These are phyloP conservation scores for Asterochloris sp. DNA, from an alignment of 139 green algal genomes.

Conservation along the genomic window DNA sequence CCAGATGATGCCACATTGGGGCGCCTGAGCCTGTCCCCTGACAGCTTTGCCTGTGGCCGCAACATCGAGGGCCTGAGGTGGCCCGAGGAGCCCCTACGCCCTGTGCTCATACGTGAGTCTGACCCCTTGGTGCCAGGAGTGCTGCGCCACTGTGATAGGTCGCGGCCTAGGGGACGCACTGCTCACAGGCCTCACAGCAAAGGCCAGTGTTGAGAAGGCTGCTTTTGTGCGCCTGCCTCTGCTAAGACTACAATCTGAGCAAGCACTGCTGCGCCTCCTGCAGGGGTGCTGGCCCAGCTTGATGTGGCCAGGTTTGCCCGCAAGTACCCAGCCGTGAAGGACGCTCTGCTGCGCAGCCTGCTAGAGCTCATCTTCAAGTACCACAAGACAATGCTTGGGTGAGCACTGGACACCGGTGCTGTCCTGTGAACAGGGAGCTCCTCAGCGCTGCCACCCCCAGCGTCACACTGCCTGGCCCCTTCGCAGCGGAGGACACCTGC, in stretches of 20 bases:
- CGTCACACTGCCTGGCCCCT: background rate
- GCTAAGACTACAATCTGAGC: background rate
- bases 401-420: background rate
- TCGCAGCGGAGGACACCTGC: background rate
- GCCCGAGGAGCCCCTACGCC: conserved; percentile 69
- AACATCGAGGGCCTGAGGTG: conserved; percentile 44
- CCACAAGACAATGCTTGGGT: conserved; percentile 42
- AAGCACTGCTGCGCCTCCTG: background rate
- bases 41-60: conserved; percentile 27
- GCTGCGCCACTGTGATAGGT: no score
- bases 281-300: conserved; percentile 46
- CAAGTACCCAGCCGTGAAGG: conserved; percentile 73
- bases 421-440: no score
- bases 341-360: conserved; percentile 61
- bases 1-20: conserved; percentile 66
- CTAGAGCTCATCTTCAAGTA: conserved; percentile 64
- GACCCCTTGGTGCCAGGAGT: no score
- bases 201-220: background rate
- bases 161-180: background rate
- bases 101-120: conserved; percentile 53
- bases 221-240: background rate
- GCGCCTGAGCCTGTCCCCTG: conserved; percentile 47
- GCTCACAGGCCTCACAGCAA: background rate
- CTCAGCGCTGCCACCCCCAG: background rate
- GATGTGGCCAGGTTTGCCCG: conserved; percentile 63